Base-by-base conservation (phyloP, 2,329 filamentous ascomycete genomes). In the Colletotrichum tamarilloi region DNA sequence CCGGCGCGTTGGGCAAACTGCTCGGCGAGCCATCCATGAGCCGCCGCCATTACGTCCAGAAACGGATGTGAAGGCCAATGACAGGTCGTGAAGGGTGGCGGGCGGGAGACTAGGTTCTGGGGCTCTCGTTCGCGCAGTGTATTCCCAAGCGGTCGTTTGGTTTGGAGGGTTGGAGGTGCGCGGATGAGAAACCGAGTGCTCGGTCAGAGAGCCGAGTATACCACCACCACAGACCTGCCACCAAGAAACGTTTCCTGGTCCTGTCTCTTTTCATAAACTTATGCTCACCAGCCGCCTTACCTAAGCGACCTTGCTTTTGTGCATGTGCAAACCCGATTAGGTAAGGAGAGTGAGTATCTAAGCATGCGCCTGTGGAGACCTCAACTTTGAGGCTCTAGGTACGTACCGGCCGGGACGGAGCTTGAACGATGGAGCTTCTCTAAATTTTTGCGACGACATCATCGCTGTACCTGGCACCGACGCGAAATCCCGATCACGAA, bases 401-500 rank as follows among this genome's bases (percentile, higher is more conserved):
- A 73, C 70, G 70, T 73, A 62, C 67, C 69, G 8, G 16, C 19
- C 28, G 19, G 38, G 42, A 32, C 57, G 35, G 32, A 9, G 55
- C 55, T 53, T 26, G 49, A 68, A 19, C 26, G 26, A 49, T 69
- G 66, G 69, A 69, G 69, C 69, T 64, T 68, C 62, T 68, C 70
- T 73, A 56, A 73, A 73, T 70, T 73, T 73, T 73, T 73, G 70
- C 70, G 66, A 74, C 71, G 71, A 74, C 71, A 74, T 74, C 71
- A 74, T 74, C 68, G 68, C 67, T 53, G 58, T 59, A 30, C 46
- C 60, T 62, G 56, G 57, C 63, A 55, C 24, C 22, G 49, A 11
- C 28, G 26, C 11, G 22, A 19, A 68, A 53, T 30, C 42, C 35
- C 32, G 60, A 69, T 53, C 66, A 64, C 66, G 52, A 30, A 55